Conservation (phyloP, 305 asterid genomes). For the Rubia tinctorum region DNA sequence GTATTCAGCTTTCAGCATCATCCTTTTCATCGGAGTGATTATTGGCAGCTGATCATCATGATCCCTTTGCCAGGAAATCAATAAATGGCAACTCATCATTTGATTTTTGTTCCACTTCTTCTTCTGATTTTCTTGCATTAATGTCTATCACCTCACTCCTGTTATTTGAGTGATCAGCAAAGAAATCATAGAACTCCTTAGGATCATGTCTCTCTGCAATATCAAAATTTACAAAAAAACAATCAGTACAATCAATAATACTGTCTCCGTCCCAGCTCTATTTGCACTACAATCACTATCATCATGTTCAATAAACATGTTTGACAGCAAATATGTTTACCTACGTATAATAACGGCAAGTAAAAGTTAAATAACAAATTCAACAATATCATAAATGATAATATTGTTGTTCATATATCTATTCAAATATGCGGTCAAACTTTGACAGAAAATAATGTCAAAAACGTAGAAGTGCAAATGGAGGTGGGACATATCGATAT, state of each 20-base stretch:
- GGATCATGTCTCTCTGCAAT: conserved; percentile 31
- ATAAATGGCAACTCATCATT: conserved; percentile 31
- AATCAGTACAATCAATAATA: too few species aligned
- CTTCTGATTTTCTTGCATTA: conserved; percentile 27
- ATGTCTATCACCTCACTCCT: conserved; percentile 52
- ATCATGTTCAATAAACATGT: too few species aligned
- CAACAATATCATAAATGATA: too few species aligned
- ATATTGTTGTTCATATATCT: too few species aligned
- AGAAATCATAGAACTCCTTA: conserved; percentile 65
- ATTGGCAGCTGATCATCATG: not conserved
- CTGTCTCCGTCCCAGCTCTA: too few species aligned
- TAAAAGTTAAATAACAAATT: not conserved
- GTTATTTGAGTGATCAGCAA: conserved; percentile 44
- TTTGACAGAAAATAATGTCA: too few species aligned
- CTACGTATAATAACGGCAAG: too few species aligned
- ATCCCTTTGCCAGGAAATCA: conserved; percentile 54
- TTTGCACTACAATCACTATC: too few species aligned
- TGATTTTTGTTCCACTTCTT: conserved; percentile 35
- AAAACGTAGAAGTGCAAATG: too few species aligned
- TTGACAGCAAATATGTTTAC: too few species aligned
- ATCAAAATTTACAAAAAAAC: not conserved
- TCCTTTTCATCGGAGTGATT: not conserved
- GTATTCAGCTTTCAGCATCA: not conserved
- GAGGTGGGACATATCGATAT: too few species aligned
- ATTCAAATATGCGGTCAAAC: too few species aligned